Conservation (phyloP, 2,329 filamentous ascomycete species). For the Thelonectria olida region DNA sequence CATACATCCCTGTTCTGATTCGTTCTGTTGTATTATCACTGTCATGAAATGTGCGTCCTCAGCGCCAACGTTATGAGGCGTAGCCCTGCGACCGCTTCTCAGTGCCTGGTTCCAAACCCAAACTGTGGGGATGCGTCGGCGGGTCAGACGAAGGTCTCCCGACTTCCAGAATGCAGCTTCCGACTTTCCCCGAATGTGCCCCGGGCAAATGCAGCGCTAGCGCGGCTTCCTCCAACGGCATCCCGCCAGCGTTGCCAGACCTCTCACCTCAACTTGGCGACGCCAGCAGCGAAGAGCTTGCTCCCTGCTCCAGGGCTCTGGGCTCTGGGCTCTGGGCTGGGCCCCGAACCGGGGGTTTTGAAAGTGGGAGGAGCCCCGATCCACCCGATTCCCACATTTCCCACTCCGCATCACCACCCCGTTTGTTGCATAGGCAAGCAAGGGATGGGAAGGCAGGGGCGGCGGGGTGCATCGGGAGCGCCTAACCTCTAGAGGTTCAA, state of each 20-base stretch:
- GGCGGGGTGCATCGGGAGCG: conserved; percentile 37
- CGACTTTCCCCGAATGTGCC: conserved; percentile 35
- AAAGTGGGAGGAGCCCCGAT: not conserved
- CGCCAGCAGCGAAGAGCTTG: not conserved
- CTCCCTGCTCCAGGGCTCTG: too few species aligned
- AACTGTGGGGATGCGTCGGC: conserved; percentile 11
- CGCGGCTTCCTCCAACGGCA: conserved; percentile 26
- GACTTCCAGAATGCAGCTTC: conserved; percentile 37
- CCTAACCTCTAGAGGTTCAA: conserved; percentile 44
- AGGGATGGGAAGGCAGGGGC: conserved; percentile 22
- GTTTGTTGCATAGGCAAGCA: conserved; percentile 5
- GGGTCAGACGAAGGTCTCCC: conserved; percentile 37
- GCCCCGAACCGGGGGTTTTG: too few species aligned
- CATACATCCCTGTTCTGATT: not conserved
- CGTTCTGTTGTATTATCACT: not conserved
- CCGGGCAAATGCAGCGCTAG: conserved; percentile 29
- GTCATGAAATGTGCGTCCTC: not conserved
- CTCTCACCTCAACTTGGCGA: conserved; percentile 33
- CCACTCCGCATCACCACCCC: not conserved
- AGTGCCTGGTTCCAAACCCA: too few species aligned
- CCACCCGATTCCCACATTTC: not conserved
- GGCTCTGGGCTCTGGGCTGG: not conserved
- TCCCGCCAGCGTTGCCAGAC: conserved; percentile 32
- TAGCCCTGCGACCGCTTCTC: too few species aligned
- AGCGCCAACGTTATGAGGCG: too few species aligned